Base-by-base conservation (phyloP, 257 asterid genomes). In the Parsonsia alboflavescens region DNA sequence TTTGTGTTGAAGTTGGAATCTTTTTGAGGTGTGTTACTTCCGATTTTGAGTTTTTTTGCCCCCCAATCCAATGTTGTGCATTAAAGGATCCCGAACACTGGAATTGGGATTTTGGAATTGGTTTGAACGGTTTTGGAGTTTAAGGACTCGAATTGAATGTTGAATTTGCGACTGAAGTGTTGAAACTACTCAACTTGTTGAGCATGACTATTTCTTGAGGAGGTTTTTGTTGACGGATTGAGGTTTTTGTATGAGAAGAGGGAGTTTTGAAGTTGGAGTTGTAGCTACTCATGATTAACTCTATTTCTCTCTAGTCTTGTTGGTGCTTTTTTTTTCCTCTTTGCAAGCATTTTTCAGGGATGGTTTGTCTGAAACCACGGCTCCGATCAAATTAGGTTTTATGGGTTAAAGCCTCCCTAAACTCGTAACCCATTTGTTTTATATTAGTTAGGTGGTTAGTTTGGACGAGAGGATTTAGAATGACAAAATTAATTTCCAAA, bases 341-440 rank as follows among this genome's bases (percentile, higher is more conserved):
- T 41, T 70, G 70, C 13, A 72, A 67, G 75, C 71, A 68, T 46
- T 21, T 42, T 71, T 78, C 42, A 70, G 85, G 75, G 73, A 90
- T 91, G 97, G 97, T 97, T 83, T 91, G 97, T 90, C 82, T 91
- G 97, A 94, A 94, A 82, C 75, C n/a, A n/a, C n/a, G n/a, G n/a
- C n/a, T n/a, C n/a, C n/a, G n/a, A n/a, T n/a, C n/a, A n/a, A n/a
- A n/a, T n/a, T n/a, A n/a, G n/a, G n/a, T n/a, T n/a, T n/a, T n/a
- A n/a, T n/a, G n/a, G n/a, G n/a, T n/a, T n/a, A n/a, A n/a, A n/a
- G n/a, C n/a, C n/a, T n/a, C n/a, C n/a, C n/a, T n/a, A n/a, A n/a
- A n/a, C n/a, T n/a, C n/a, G n/a, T n/a, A n/a, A n/a, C n/a, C n/a
- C n/a, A n/a, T n/a, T n/a, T n/a, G n/a, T n/a, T n/a, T n/a, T n/a